These are phyloP conservation scores for Pecoramyces ruminantium DNA, from an alignment of 192 early-diverging fungal genomes.

Conservation along the genomic window DNA sequence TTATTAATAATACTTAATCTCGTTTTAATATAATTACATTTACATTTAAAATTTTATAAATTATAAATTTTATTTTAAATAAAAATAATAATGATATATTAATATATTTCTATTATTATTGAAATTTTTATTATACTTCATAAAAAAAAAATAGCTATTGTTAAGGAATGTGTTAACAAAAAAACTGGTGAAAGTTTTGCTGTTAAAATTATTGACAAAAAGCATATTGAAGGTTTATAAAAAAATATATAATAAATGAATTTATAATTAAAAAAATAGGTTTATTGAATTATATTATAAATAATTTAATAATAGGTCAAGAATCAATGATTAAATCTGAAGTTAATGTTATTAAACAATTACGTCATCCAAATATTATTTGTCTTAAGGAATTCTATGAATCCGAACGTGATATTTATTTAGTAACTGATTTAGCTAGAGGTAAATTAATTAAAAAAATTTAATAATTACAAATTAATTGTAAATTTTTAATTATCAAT, in stretches of 20 bases:
- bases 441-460: conserved; percentile 4
- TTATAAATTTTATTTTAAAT: no score
- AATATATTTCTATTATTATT: no score
- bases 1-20: no score
- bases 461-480: no score
- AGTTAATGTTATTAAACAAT: neutral
- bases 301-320: conserved; percentile 16
- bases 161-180: conserved; percentile 46
- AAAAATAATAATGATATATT: no score
- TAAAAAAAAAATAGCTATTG: conserved; percentile 41
- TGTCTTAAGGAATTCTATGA: neutral
- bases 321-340: conserved; percentile 27
- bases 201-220: conserved; percentile 56
- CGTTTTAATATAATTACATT: no score
- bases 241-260: conserved; percentile 14
- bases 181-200: conserved; percentile 38
- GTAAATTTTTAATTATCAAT: no score
- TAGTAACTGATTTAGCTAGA: conserved; percentile 19
- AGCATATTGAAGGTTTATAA: conserved; percentile 38
- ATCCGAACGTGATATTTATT: neutral
- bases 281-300: neutral
- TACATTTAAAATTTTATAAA: no score
- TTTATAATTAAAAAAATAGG: neutral
- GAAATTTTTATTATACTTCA: no score
- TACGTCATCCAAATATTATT: neutral